Evolutionary conservation across 2,329 filamentous ascomycete genomes (phyloP).

Genomic region (Pseudogymnoascus sp.): DNA sequence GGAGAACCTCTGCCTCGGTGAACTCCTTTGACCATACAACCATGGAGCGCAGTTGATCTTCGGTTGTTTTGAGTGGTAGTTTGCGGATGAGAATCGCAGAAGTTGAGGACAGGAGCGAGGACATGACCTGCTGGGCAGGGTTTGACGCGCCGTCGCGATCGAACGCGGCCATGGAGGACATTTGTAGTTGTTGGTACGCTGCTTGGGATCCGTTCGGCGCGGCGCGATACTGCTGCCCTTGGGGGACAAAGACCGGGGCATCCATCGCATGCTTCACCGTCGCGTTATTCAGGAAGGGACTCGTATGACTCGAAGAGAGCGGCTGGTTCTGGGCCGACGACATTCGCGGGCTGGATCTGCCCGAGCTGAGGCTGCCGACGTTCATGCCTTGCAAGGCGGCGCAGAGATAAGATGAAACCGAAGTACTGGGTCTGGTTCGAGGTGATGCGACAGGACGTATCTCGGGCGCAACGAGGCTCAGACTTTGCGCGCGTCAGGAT

Average conservation of each 20-base stretch:
- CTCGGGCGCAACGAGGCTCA: neutral
- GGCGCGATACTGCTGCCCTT: slow-evolving; percentile 24
- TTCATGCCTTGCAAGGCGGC: slow-evolving; percentile 7
- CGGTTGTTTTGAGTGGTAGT: slow-evolving; percentile 44
- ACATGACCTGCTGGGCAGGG: slow-evolving; percentile 19
- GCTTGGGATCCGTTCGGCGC: slow-evolving; percentile 22
- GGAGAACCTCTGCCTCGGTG: slow-evolving; percentile 41
- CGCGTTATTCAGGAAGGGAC: slow-evolving; percentile 9
- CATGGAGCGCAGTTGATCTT: slow-evolving; percentile 48
- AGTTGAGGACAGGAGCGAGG: slow-evolving; percentile 21
- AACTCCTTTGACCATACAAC: slow-evolving; percentile 50
- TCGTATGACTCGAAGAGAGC: slow-evolving; percentile 8
- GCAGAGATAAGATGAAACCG: slow-evolving; percentile 2
- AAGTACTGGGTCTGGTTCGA: neutral
- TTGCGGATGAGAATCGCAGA: slow-evolving; percentile 43
- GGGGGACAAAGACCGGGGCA: slow-evolving; percentile 25
- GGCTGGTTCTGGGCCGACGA: neutral
- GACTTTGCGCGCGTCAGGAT: slow-evolving; percentile 6
- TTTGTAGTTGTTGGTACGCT: slow-evolving; percentile 25
- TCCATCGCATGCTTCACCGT: slow-evolving; percentile 29
- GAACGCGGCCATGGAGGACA: slow-evolving; percentile 25
- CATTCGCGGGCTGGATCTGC: slow-evolving; percentile 1
- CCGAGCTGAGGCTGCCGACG: slow-evolving; percentile 3
- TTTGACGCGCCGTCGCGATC: slow-evolving; percentile 20
- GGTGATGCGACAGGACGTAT: neutral